Percentiles rank a stretch among this genome's conserved stretches.
Conservation (phyloP, 2,329 filamentous ascomycete genomes). For the Trichophyton simii region DNA sequence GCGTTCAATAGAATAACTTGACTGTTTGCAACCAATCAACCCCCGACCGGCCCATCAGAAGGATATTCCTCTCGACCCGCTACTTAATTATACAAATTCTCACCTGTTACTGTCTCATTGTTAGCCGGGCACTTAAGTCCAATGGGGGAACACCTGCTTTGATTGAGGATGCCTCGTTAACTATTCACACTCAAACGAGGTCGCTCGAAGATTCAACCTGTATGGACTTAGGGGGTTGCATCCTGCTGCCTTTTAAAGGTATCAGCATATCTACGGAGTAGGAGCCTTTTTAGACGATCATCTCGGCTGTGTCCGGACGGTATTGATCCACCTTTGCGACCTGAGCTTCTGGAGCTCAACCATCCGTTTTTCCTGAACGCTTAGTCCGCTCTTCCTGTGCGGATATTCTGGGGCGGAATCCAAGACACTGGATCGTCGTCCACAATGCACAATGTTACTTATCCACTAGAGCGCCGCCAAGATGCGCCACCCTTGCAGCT, state of each 20-base stretch:
- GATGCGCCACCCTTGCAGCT: background rate
- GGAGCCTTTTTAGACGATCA: background rate
- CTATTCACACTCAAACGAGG: background rate
- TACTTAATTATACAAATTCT: background rate
- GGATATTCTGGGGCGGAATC: background rate
- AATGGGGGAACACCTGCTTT: background rate
- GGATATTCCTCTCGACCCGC: background rate
- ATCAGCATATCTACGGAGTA: background rate
- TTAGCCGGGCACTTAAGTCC: background rate
- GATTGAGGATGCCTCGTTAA: background rate
- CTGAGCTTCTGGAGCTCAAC: background rate
- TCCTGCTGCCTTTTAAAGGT: background rate
- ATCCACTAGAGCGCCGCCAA: background rate
- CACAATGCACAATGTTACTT: background rate
- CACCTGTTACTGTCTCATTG: background rate
- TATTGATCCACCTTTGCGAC: background rate
- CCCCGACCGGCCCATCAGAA: too few relatives aligned
- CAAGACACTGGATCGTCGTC: background rate
- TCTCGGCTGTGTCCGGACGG: background rate
- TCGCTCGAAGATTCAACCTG: background rate
- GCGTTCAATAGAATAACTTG: background rate
- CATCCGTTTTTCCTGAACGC: background rate
- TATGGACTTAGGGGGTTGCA: background rate
- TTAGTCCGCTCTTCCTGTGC: background rate
- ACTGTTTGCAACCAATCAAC: background rate